Conservation (phyloP, 352 stramenopile genomes). For the Phytophthora melonis region DNA sequence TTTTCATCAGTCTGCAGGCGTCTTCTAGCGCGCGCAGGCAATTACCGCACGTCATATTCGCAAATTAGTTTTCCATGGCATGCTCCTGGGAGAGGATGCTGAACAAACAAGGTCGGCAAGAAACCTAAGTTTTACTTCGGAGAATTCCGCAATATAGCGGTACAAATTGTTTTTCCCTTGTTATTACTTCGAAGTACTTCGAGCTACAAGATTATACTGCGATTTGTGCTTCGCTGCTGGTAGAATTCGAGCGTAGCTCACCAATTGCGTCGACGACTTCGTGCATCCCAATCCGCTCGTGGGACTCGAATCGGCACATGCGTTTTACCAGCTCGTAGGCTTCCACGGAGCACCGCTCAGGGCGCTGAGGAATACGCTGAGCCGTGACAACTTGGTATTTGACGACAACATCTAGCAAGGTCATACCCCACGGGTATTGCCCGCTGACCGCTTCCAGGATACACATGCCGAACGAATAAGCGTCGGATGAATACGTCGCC, state of each 20-base stretch:
- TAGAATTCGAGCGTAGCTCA: background rate
- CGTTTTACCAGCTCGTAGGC: constrained; percentile 13
- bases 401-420: constrained; percentile 6
- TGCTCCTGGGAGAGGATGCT: too few species aligned
- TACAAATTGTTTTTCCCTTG: too few species aligned
- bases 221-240: too few species aligned
- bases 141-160: too few species aligned
- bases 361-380: constrained; percentile 9
- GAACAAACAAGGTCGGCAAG: too few species aligned
- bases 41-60: too few species aligned
- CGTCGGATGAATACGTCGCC: constrained; percentile 21
- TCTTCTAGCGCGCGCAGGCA: too few species aligned
- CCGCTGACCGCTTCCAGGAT: constrained; percentile 11
- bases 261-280: background rate
- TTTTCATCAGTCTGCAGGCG: too few species aligned
- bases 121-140: too few species aligned
- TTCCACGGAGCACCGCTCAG: constrained; percentile 17
- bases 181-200: too few species aligned
- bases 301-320: constrained; percentile 22
- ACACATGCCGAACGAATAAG: constrained; percentile 25
- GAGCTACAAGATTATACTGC: too few species aligned
- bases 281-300: background rate
- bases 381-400: constrained; percentile 7
- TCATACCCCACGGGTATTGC: constrained; percentile 12
- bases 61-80: too few species aligned